Conservation (phyloP, 2,329 filamentous ascomycete genomes). For the Sporothrix euskadiensis region DNA sequence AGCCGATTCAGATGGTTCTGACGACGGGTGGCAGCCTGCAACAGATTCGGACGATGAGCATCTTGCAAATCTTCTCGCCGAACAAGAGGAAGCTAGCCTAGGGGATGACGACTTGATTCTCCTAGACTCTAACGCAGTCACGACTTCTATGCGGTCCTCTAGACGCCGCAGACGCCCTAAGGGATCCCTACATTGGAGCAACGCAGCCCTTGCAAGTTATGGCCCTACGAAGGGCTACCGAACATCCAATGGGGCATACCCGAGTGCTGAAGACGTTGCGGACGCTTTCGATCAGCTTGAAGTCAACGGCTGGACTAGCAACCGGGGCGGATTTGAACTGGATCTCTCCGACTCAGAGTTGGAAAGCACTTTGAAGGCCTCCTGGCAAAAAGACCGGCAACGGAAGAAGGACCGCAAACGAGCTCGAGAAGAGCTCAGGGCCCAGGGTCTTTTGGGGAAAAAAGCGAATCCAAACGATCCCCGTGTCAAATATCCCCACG, state of each 20-base stretch:
- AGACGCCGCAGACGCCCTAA: conserved; percentile 16
- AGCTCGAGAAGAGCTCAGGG: conserved; percentile 67
- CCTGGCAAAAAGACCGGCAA: conserved; percentile 67
- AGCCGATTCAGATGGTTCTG: conserved; percentile 40
- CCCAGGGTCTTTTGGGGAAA: conserved; percentile 65
- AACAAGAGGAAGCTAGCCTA: conserved; percentile 62
- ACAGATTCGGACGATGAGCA: conserved; percentile 62
- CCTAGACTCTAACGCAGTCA: conserved; percentile 46
- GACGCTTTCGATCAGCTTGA: conserved; percentile 70
- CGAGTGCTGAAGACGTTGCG: conserved; percentile 46
- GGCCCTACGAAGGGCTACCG: background rate
- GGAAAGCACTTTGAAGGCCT: conserved; percentile 57
- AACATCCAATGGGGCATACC: conserved; percentile 39
- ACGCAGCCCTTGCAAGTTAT: background rate
- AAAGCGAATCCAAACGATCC: conserved; percentile 59
- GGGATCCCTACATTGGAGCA: background rate
- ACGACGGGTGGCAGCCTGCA: conserved; percentile 42
- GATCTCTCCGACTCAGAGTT: conserved; percentile 68
- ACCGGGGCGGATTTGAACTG: conserved; percentile 40
- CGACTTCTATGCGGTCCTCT: conserved; percentile 17
- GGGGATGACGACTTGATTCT: conserved; percentile 59
- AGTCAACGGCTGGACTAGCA: conserved; percentile 76
- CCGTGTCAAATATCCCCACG: conserved; percentile 68
- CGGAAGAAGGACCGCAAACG: conserved; percentile 72
- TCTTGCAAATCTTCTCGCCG: conserved; percentile 60